Conservation (phyloP, 208 protist genomes). For the Trypanosoma boissoni region DNA sequence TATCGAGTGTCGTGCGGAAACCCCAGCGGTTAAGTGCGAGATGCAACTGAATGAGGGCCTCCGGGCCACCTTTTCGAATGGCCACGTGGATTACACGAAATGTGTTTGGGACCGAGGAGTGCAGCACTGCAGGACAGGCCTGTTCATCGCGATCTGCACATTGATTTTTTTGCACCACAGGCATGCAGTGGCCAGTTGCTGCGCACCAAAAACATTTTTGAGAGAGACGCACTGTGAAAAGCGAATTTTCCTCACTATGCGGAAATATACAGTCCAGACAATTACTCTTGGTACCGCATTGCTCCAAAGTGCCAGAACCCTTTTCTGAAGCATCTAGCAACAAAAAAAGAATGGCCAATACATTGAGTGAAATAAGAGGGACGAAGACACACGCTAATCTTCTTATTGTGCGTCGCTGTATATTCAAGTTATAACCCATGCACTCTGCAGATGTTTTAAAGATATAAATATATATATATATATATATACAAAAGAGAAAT, state of each 20-base stretch:
- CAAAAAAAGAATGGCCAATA: too few species aligned
- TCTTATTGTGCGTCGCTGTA: neutral
- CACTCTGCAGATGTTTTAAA: neutral
- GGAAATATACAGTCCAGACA: conserved; percentile 23
- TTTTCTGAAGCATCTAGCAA: too few species aligned
- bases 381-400: neutral
- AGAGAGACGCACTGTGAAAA: neutral
- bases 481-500: too few species aligned
- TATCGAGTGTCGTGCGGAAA: conserved; percentile 24
- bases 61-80: conserved; percentile 28
- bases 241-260: neutral
- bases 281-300: neutral
- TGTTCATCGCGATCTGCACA: conserved; percentile 15
- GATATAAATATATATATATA: neutral
- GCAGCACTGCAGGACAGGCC: conserved; percentile 23
- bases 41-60: conserved; percentile 29
- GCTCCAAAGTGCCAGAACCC: too few species aligned
- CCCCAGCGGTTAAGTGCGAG: conserved; percentile 25
- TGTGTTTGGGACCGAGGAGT: conserved; percentile 10
- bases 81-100: conserved; percentile 26
- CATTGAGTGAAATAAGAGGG: neutral
- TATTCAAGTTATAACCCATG: neutral
- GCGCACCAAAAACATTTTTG: conserved; percentile 17
- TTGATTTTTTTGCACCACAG: neutral
- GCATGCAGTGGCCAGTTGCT: conserved; percentile 5